Conservation (phyloP, 73 alveolate species). For the Paramecium primaurelia region DNA sequence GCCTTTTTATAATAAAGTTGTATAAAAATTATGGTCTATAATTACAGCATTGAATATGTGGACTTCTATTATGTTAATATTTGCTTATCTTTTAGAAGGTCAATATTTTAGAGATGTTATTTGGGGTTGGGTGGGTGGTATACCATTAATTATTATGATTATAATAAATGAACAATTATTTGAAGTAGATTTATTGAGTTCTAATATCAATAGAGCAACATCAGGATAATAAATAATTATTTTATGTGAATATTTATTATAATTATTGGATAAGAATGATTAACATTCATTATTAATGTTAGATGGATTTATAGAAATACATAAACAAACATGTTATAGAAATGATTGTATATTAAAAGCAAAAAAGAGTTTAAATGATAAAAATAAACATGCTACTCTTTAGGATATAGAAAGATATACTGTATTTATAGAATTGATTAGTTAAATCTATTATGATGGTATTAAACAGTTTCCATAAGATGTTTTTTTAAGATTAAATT, state of each 20-base stretch:
- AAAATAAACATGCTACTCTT: not conserved
- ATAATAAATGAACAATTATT: not conserved
- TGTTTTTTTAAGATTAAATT: not conserved
- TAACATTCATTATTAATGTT: not conserved
- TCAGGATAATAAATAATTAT: not conserved
- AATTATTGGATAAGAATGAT: not conserved
- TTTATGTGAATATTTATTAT: not conserved
- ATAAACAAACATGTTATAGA: constrained; percentile 15
- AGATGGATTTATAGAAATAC: constrained; percentile 39
- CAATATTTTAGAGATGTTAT: constrained; percentile 4
- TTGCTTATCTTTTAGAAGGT: constrained; percentile 52
- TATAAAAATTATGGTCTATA: constrained; percentile 43
- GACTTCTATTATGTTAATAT: constrained; percentile 2
- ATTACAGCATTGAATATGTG: constrained; percentile 46
- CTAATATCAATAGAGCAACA: not conserved
- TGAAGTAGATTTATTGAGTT: constrained; percentile 41
- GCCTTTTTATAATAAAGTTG: not conserved
- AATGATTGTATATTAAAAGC: constrained; percentile 10
- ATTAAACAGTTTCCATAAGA: not conserved
- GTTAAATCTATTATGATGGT: constrained; percentile 15
- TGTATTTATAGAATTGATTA: not conserved
- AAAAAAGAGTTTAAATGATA: not conserved
- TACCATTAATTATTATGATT: not conserved
- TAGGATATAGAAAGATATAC: not conserved
- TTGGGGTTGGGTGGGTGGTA: constrained; percentile 49